Conservation (phyloP, 2,329 filamentous ascomycete species). For the Colletotrichum australisinense region DNA sequence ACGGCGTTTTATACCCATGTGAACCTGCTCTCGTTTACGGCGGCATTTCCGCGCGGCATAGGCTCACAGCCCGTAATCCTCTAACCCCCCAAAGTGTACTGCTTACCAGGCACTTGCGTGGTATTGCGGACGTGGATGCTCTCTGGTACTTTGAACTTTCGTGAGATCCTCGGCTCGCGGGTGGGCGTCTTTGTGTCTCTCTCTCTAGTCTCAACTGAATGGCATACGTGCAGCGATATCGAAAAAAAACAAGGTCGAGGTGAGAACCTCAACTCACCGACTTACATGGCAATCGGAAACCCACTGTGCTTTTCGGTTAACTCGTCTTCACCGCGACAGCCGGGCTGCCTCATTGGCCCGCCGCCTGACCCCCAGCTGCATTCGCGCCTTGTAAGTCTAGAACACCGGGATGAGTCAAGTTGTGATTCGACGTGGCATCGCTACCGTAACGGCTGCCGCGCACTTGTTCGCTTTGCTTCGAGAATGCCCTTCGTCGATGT, state of each 20-base stretch:
- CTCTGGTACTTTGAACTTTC: neutral
- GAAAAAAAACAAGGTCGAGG: constrained; percentile 13
- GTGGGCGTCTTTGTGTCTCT: neutral
- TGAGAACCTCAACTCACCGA: constrained; percentile 20
- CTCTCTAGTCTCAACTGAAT: too few species aligned
- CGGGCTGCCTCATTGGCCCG: constrained; percentile 18
- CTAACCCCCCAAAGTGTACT: neutral
- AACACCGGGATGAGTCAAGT: constrained; percentile 25
- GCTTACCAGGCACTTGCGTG: neutral
- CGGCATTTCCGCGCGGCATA: constrained; percentile 11
- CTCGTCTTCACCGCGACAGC: constrained; percentile 16
- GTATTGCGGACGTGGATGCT: too few species aligned
- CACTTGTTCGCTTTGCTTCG: neutral
- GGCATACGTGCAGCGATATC: neutral
- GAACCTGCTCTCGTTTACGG: constrained; percentile 2
- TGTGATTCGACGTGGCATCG: constrained; percentile 7
- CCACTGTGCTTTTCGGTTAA: constrained; percentile 1
- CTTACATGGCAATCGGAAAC: constrained; percentile 15
- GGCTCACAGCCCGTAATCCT: neutral
- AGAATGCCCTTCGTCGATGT: neutral
- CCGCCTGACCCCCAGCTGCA: constrained; percentile 3
- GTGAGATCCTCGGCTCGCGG: neutral
- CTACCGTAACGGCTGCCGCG: constrained; percentile 3
- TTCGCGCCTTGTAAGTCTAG: constrained; percentile 12
- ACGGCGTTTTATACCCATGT: constrained; percentile 23